phyloP scores from a whole-genome alignment of 257 asterid genomes.

The Nicotiana sylvestris region DNA sequence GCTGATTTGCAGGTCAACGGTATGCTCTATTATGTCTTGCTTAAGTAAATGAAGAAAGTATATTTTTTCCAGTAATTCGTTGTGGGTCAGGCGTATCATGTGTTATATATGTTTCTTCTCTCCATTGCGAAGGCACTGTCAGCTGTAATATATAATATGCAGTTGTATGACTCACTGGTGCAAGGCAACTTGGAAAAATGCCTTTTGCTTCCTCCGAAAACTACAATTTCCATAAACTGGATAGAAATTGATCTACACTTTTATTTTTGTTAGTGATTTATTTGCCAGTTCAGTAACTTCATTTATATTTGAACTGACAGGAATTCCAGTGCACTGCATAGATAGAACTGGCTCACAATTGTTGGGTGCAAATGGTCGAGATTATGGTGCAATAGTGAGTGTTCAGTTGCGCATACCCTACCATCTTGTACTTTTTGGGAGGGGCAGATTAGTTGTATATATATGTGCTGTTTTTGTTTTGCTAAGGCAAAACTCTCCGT shows the following conservation, averaged over 20 bases:
- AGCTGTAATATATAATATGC: background rate
- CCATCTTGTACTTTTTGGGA: background rate
- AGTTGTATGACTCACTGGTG: background rate
- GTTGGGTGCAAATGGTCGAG: conserved; percentile 70
- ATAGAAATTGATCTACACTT: background rate
- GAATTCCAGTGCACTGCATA: conserved; percentile 73
- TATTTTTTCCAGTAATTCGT: no score
- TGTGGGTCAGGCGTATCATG: background rate
- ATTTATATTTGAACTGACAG: conserved; percentile 34
- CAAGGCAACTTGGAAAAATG: background rate
- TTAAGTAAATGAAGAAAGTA: background rate
- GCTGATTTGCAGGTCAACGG: conserved; percentile 88
- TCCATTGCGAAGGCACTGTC: background rate
- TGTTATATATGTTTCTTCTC: background rate
- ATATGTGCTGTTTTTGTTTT: background rate
- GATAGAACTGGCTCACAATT: conserved; percentile 84
- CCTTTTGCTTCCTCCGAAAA: background rate
- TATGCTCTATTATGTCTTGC: conserved; percentile 26
- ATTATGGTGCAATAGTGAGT: conserved; percentile 68
- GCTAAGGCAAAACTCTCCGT: background rate
- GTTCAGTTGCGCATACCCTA: conserved; percentile 31
- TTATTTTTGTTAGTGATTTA: background rate
- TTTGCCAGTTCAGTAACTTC: background rate
- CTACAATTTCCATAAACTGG: background rate
- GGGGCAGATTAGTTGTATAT: background rate